Evolutionary conservation across 306 rosid genomes (phyloP), one percentile per base, ranked within the genome.

Genomic region (Medicago arabica): DNA sequence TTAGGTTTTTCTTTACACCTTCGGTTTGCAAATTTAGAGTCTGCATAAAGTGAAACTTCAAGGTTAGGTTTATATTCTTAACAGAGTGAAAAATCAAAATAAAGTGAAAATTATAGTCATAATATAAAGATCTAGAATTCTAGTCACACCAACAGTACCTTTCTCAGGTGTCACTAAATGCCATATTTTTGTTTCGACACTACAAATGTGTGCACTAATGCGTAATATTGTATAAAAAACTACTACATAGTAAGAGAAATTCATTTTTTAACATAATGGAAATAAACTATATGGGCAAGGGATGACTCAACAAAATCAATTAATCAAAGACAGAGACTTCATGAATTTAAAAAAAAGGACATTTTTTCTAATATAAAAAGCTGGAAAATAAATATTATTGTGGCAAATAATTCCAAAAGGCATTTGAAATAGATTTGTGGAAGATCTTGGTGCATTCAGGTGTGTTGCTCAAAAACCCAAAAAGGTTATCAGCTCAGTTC

Each of bases 21-120:
- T 90, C 97, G 8, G 86, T 57, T 75, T 88, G 92, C 81, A 89
- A 75, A 72, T 95, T 90, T 73, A 92, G 86, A 69, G 96, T 88
- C 99, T 95, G 68, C 57, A 77, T 68, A 74, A 76, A 39, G 65
- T 66, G 69, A 74, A 59, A 14, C 28, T 69, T 7, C 28, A 19
- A 47, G 63, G 78, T 87, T 80, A 89, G 81, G 18, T 12, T 12
- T 74, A 49, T 72, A 81, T 54, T 81, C 65, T 31, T 61, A 61
- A 31, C 31, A 3, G 4, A 28, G 31, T 25, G 28, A 28, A 28
- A 28, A 28, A 3, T 28, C 31, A 28, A 28, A 28, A 77, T 68
- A 74, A 74, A 39, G 65, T 66, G 69, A 74, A 59, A 18, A 36
- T 69, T 7, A n/a, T 15, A 47, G 63, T 53, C 70, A 80, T 18